A percentile compares a stretch with the other conserved stretches of the same genome.
Evolutionary conservation across 192 early-diverging fungal genomes (phyloP).

Genomic region (Podila epicladia): DNA sequence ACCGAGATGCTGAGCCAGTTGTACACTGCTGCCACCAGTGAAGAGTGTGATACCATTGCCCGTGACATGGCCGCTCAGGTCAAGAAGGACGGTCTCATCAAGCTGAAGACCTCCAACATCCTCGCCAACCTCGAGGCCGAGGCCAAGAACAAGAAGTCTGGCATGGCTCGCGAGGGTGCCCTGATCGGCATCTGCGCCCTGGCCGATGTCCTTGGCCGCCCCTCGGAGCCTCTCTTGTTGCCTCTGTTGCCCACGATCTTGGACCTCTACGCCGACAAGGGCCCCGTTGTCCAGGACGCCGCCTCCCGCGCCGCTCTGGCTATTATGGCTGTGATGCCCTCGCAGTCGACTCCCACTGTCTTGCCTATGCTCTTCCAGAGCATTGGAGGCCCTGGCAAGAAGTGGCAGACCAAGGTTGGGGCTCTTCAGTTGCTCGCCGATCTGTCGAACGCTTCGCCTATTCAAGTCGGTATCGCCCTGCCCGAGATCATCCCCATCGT

Average conservation of each 20-base stretch:
- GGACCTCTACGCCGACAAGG: slow-evolving; percentile 67
- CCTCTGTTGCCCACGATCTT: slow-evolving; percentile 67
- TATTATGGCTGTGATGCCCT: slow-evolving; percentile 54
- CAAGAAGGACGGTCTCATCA: slow-evolving; percentile 62
- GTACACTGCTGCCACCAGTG: slow-evolving; percentile 48
- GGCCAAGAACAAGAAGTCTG: slow-evolving; percentile 73
- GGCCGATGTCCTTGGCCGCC: slow-evolving; percentile 62
- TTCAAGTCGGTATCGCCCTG: slow-evolving; percentile 57
- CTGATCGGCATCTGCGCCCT: slow-evolving; percentile 67
- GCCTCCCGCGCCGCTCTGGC: slow-evolving; percentile 53
- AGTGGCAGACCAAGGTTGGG: slow-evolving; percentile 78
- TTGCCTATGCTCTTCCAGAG: slow-evolving; percentile 64
- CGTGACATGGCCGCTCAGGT: slow-evolving; percentile 63
- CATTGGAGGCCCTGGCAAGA: slow-evolving; percentile 56
- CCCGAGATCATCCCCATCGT: slow-evolving; percentile 77
- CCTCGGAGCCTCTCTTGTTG: slow-evolving; percentile 73
- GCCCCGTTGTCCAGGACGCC: slow-evolving; percentile 54
- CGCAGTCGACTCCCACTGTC: slow-evolving; percentile 50
- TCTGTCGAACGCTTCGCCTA: slow-evolving; percentile 57
- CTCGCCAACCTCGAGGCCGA: slow-evolving; percentile 65
- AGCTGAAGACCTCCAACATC: slow-evolving; percentile 67
- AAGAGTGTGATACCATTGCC: slow-evolving; percentile 63
- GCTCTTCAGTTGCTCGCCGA: slow-evolving; percentile 54
- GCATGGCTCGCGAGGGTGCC: slow-evolving; percentile 71
- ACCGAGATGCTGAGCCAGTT: slow-evolving; percentile 41